Evolutionary conservation across 805 yeast genomes (phyloP), one percentile per base, ranked within the genome.

Genomic region (Clavispora santaluciae): DNA sequence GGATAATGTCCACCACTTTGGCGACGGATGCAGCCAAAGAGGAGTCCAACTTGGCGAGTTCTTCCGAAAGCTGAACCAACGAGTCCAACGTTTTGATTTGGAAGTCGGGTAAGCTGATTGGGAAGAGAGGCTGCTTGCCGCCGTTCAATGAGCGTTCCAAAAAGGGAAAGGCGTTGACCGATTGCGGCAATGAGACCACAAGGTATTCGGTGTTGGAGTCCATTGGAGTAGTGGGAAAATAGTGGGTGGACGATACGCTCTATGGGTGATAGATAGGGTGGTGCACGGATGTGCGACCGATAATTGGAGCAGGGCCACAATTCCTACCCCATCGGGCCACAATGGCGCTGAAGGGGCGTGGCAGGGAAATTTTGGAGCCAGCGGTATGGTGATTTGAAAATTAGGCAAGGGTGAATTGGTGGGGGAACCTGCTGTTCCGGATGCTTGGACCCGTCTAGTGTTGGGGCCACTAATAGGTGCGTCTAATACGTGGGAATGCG

Each of bases 1-100:
- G 56, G 43, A 90, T 70, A 17, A 87, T 77, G 51, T 93, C 99
- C 40, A 84, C 73, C 23, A 84, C 79, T 63, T 95, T 95, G 20
- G 68, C 59, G 11, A 89, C 78, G 6, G 93, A 76, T 7, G 72
- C 66, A 33, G 75, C 76, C 57, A 91, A 73, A 63, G 87, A 93
- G n/a, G 69, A 68, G 64, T 93, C 99, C 41, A 83, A 68, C 60
- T 88, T 90, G 31, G 78, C 68, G 43, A 93, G 74, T 56, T 91
- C 98, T 56, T 93, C 99, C 60, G 90, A 80, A 64, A 90, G 90
- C 53, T 84, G 81, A 40, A 93, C 95, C 45, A 93, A 74, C 22
- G 89, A 83, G 64, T 93, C 99, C 57, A 93, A 75, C 10, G 98
- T 90, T 22, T 97, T 97, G 48, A 93, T 87, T 63, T 93, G 91